phyloP scores from a whole-genome alignment of 2,329 filamentous ascomycete genomes.

The Penicillium glabrum region DNA sequence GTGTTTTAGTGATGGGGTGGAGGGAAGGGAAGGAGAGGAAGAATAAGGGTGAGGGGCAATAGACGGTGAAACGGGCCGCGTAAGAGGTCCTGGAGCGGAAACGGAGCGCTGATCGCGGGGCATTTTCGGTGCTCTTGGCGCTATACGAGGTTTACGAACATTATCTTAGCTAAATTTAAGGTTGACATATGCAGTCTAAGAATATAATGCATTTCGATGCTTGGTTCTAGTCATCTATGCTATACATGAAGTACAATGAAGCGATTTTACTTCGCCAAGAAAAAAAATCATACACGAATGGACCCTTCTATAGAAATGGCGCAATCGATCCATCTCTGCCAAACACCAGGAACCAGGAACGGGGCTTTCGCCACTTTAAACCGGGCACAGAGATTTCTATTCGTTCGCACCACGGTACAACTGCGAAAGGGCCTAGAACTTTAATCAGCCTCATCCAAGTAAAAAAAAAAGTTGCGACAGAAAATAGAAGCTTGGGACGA shows the following conservation, averaged over 20 bases:
- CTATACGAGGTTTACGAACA: conserved; percentile 4
- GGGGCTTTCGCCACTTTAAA: conserved; percentile 1
- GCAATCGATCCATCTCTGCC: background rate
- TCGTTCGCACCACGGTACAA: conserved; percentile 20
- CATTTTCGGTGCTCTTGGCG: conserved; percentile 1
- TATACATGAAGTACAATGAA: background rate
- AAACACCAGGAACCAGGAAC: conserved; percentile 20
- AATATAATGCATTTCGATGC: background rate
- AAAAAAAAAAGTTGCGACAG: background rate
- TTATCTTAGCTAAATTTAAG: background rate
- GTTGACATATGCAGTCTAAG: background rate
- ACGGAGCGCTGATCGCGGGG: conserved; percentile 28
- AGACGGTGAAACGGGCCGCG: conserved; percentile 20
- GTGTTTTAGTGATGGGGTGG: conserved; percentile 3
- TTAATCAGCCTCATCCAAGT: background rate
- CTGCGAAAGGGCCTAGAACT: conserved; percentile 11
- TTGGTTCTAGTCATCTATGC: background rate
- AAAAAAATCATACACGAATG: background rate
- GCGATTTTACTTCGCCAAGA: background rate
- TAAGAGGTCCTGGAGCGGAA: conserved; percentile 12
- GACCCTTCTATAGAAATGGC: background rate
- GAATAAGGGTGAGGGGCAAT: conserved; percentile 9
- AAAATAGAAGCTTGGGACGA: too few relatives aligned
- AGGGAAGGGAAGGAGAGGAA: background rate
- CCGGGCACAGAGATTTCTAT: conserved; percentile 10